These are phyloP conservation scores for Orbilia blumenaviensis DNA, from an alignment of 2,329 filamentous ascomycete species.

Conservation along the genomic window DNA sequence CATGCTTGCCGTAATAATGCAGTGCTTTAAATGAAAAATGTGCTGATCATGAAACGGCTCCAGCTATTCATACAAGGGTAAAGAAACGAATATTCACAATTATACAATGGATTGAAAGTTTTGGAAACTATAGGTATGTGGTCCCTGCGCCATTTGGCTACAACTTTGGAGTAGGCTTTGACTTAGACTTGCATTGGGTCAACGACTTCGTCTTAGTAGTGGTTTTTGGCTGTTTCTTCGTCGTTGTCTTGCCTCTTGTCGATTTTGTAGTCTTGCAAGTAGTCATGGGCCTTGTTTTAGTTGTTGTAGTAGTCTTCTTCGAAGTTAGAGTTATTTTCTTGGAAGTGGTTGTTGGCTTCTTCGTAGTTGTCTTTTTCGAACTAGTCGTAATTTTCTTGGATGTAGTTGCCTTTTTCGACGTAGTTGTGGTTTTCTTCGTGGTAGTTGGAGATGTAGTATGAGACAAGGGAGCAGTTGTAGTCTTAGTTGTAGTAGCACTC, in stretches of 20 bases:
- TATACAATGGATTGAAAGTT: too few relatives aligned
- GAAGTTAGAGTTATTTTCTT: background rate
- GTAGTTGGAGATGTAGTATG: background rate
- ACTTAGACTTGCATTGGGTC: background rate
- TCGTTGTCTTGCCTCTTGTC: background rate
- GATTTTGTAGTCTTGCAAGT: background rate
- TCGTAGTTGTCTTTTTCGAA: background rate
- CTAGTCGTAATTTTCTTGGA: background rate
- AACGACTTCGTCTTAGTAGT: background rate
- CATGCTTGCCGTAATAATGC: background rate
- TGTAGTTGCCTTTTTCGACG: too few relatives aligned
- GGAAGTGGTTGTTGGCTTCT: background rate
- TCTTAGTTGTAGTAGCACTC: background rate
- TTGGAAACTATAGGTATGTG: background rate
- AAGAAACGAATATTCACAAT: constrained; percentile 1
- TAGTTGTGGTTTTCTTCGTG: background rate
- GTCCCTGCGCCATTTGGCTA: too few relatives aligned
- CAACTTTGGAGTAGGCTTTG: background rate
- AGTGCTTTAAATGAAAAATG: background rate
- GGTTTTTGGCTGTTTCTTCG: background rate
- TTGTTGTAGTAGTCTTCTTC: background rate
- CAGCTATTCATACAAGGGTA: background rate
- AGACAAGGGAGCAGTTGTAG: background rate
- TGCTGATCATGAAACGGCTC: background rate
- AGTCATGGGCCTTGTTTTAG: background rate